Evolutionary conservation across 805 yeast genomes (phyloP).

Genomic region (Spathaspora hagerdaliae): DNA sequence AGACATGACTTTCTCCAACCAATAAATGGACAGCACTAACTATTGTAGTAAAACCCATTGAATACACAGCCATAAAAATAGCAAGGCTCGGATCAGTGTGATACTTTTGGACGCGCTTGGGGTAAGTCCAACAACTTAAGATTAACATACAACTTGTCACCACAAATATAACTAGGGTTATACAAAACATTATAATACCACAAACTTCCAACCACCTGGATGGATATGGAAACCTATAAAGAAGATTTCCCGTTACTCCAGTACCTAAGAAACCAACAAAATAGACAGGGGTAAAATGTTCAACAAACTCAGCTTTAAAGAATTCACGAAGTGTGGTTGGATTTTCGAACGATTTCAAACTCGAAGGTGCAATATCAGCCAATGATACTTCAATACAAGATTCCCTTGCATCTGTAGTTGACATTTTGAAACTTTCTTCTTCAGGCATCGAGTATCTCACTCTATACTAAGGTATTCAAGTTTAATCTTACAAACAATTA

Average conservation of each 20-base stretch:
- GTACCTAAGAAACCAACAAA: slow-evolving; percentile 68
- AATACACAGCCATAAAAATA: slow-evolving; percentile 67
- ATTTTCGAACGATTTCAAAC: no score
- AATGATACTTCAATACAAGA: no score
- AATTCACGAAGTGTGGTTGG: not conserved
- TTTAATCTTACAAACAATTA: no score
- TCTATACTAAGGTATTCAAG: no score
- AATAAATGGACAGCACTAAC: slow-evolving; percentile 49
- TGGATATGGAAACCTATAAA: slow-evolving; percentile 61
- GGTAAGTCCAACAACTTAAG: slow-evolving; percentile 17
- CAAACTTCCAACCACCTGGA: slow-evolving; percentile 52
- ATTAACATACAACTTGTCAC: slow-evolving; percentile 38
- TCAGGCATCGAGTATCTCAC: no score
- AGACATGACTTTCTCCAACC: slow-evolving; percentile 24
- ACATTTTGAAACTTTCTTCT: no score
- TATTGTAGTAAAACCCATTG: slow-evolving; percentile 72
- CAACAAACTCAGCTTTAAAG: slow-evolving; percentile 11
- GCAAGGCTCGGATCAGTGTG: slow-evolving; percentile 36
- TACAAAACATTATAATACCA: slow-evolving; percentile 58
- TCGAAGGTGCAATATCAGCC: no score
- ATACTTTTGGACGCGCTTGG: slow-evolving; percentile 6
- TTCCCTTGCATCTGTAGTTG: no score
- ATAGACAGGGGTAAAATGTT: slow-evolving; percentile 44
- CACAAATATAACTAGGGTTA: slow-evolving; percentile 47
- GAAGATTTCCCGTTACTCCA: slow-evolving; percentile 60